A percentile compares a stretch with the other conserved stretches of the same genome.
Conservation (phyloP, 768 basidiomycete genomes). For the Amanita muscaria region DNA sequence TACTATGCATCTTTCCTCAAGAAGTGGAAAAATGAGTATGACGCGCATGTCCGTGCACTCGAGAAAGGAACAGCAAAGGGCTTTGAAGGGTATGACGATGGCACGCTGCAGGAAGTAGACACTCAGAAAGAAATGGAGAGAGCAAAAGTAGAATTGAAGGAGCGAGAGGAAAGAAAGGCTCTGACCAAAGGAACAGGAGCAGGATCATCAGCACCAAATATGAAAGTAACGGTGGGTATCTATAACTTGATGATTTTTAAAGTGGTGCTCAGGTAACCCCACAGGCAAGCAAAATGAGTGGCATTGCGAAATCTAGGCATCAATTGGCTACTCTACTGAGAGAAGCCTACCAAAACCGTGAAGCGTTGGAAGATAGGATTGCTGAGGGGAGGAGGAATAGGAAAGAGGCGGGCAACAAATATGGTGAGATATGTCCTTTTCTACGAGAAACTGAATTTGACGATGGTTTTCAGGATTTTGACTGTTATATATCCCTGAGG, state of each 20-base stretch:
- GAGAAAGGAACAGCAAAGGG: slow-evolving; percentile 63
- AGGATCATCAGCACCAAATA: slow-evolving; percentile 58
- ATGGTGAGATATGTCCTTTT: slow-evolving; percentile 43
- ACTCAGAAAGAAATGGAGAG: slow-evolving; percentile 71
- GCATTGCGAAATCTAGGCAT: slow-evolving; percentile 63
- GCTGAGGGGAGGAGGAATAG: slow-evolving; percentile 76
- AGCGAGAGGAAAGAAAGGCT: slow-evolving; percentile 68
- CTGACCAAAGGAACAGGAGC: slow-evolving; percentile 52
- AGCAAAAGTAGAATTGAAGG: slow-evolving; percentile 65
- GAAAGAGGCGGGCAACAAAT: slow-evolving; percentile 89
- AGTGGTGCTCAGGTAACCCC: neutral
- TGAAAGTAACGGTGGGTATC: slow-evolving; percentile 70
- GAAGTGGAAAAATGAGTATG: slow-evolving; percentile 68
- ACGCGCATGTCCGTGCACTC: slow-evolving; percentile 60
- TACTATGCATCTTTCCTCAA: slow-evolving; percentile 63
- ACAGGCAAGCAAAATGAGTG: slow-evolving; percentile 63
- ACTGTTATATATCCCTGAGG: neutral
- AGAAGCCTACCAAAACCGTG: slow-evolving; percentile 79
- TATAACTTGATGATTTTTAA: neutral
- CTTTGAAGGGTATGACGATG: slow-evolving; percentile 55
- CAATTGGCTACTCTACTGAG: slow-evolving; percentile 74
- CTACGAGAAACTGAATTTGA: neutral
- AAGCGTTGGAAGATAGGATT: slow-evolving; percentile 74
- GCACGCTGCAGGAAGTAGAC: slow-evolving; percentile 51
- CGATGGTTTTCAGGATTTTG: slow-evolving; percentile 22